A percentile compares a stretch with the other conserved stretches of the same genome.
These are phyloP conservation scores for Annulohypoxylon bovei DNA, from an alignment of 495 filamentous ascomycete species.

Conservation along the genomic window DNA sequence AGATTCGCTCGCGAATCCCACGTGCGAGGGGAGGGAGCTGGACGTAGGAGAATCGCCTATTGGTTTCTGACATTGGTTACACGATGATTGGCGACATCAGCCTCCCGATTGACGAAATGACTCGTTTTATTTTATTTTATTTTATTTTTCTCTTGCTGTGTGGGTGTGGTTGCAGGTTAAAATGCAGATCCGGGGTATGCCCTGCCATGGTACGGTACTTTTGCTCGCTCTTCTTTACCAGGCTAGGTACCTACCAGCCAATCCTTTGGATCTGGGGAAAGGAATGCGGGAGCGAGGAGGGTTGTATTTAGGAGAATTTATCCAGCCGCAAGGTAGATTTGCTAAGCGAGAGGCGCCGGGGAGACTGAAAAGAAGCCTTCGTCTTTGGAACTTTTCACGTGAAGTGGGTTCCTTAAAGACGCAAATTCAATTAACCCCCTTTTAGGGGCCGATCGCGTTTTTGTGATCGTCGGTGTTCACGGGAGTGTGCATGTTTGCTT, in stretches of 20 bases:
- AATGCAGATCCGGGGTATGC: constrained; percentile 30
- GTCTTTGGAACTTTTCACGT: background rate
- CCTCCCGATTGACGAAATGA: constrained; percentile 44
- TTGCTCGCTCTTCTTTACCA: background rate
- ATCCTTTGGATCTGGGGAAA: constrained; percentile 34
- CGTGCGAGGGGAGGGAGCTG: constrained; percentile 31
- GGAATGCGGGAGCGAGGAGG: constrained; percentile 23
- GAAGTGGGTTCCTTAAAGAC: background rate
- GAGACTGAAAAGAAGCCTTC: constrained; percentile 1
- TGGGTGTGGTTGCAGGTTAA: constrained; percentile 8
- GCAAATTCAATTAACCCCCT: background rate
- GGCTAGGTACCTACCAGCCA: constrained; percentile 6
- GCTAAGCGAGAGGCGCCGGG: constrained; percentile 21
- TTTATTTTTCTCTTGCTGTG: background rate
- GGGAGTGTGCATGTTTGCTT: background rate
- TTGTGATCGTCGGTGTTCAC: too few species aligned
- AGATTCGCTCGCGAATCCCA: constrained; percentile 20
- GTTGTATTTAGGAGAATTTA: constrained; percentile 32
- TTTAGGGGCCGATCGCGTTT: background rate
- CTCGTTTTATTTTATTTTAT: constrained; percentile 21
- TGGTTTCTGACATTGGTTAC: constrained; percentile 24
- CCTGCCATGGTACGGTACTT: background rate
- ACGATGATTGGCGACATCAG: constrained; percentile 43
- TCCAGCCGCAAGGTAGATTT: constrained; percentile 22
- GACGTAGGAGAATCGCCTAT: background rate